Evolutionary conservation across 495 filamentous ascomycete genomes (phyloP).

Genomic region (Cenococcum geophilum): DNA sequence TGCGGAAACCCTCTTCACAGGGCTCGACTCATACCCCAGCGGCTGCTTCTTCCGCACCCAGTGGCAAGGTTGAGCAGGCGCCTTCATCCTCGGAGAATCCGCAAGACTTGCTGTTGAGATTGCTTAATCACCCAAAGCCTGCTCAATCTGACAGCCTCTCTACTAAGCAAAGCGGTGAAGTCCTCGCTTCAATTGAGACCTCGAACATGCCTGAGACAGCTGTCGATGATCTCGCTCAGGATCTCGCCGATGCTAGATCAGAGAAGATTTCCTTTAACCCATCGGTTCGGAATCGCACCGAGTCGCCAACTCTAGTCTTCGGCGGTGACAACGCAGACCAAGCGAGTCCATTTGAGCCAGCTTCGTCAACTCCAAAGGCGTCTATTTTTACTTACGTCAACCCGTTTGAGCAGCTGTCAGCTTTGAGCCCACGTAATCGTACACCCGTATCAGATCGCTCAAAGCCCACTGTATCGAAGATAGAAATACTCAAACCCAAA

Average conservation of each 20-base stretch:
- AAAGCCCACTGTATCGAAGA: conserved; percentile 23
- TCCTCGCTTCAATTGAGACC: conserved; percentile 1
- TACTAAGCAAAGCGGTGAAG: neutral
- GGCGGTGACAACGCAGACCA: conserved; percentile 44
- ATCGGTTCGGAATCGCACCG: neutral
- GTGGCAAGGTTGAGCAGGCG: conserved; percentile 18
- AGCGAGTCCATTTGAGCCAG: conserved; percentile 37
- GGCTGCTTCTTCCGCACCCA: conserved; percentile 29
- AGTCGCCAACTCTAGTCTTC: conserved; percentile 16
- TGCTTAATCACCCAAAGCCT: conserved; percentile 56
- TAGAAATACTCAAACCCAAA: conserved; percentile 39
- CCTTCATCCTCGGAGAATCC: conserved; percentile 41
- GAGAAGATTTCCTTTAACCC: conserved; percentile 22
- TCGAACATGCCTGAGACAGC: conserved; percentile 24
- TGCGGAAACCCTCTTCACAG: conserved; percentile 35
- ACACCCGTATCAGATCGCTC: conserved; percentile 39
- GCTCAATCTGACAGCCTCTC: conserved; percentile 18
- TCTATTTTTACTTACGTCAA: conserved; percentile 69
- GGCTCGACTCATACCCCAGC: conserved; percentile 35
- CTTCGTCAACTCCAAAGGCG: conserved; percentile 38
- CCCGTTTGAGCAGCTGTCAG: conserved; percentile 69
- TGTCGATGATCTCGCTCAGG: conserved; percentile 28
- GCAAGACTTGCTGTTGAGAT: conserved; percentile 59
- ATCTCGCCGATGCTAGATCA: conserved; percentile 22
- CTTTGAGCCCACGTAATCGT: conserved; percentile 57